Evolutionary conservation across 2,329 filamentous ascomycete genomes (phyloP), one percentile per base, ranked within the genome.

Genomic region (Corniculantispora saksenae): DNA sequence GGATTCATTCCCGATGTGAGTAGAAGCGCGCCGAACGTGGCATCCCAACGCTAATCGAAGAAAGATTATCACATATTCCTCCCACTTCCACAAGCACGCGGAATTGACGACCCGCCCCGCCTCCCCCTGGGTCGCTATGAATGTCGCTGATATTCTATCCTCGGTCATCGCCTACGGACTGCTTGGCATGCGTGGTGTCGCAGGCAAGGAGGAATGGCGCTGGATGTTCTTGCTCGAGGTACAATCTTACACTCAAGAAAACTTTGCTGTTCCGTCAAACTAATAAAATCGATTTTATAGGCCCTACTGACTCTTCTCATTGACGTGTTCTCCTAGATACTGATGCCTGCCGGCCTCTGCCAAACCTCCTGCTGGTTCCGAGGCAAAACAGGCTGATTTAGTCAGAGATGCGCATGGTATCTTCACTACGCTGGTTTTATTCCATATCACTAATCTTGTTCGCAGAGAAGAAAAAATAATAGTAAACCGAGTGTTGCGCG

Each of bases 171-270:
- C 78, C 0, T 78, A 75, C 6, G 79, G 77, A 0, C 68, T 81
- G 3, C 70, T 81, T n/a, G 77, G 77, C 55, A 74, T 81, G 74
- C 71, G 79, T 3, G 79, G 79, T 1, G 67, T 78, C 3, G 67
- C 69, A 0, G 76, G 73, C 1, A 66, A 73, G 23, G 71, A 76
- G 1, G 79, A 79, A 12, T 81, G 79, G 79, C 71, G 76, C n/a
- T 86, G 83, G 81, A 73, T 86, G 2, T 85, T 88, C 67, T 69
- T 88, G 8, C 77, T 89, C 17, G 86, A 89, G 69, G 79, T n/a
- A n/a, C n/a, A n/a, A n/a, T n/a, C n/a, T n/a, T n/a, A n/a, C n/a
- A n/a, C n/a, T n/a, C n/a, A n/a, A n/a, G n/a, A n/a, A n/a, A n/a
- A n/a, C n/a, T n/a, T n/a, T n/a, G n/a, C n/a, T n/a, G n/a, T n/a